These are phyloP conservation scores for Ascochyta fabae DNA, from an alignment of 2,329 filamentous ascomycete species.

Conservation along the genomic window DNA sequence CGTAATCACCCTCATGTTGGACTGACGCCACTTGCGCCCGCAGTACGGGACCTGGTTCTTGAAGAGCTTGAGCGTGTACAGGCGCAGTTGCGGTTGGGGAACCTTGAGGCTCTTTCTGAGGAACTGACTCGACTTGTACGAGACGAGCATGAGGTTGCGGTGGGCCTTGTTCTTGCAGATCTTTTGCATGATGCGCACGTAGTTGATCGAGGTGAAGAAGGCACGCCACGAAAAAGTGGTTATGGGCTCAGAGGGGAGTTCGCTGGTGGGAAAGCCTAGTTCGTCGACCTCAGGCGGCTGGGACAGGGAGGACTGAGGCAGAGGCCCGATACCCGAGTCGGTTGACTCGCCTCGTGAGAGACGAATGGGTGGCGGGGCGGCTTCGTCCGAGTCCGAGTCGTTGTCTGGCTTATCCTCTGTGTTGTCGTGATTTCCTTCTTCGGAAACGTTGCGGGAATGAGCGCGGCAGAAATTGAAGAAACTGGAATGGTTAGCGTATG, in stretches of 20 bases:
- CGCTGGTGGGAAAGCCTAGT: constrained; percentile 77
- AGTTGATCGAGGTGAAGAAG: constrained; percentile 95
- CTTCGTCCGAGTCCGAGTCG: constrained; percentile 64
- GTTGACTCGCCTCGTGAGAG: constrained; percentile 55
- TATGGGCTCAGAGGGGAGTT: constrained; percentile 76
- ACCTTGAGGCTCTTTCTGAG: constrained; percentile 90
- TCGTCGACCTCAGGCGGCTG: constrained; percentile 74
- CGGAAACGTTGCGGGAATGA: constrained; percentile 66
- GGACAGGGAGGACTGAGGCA: constrained; percentile 32
- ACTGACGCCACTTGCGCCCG: constrained; percentile 95
- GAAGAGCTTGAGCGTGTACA: constrained; percentile 97
- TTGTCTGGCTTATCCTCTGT: constrained; percentile 28
- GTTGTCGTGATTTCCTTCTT: constrained; percentile 31
- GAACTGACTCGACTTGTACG: constrained; percentile 93
- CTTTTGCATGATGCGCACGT: constrained; percentile 95
- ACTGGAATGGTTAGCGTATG: constrained; percentile 54
- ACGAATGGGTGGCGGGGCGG: constrained; percentile 79
- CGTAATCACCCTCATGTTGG: constrained; percentile 98
- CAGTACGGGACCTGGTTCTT: constrained; percentile 99
- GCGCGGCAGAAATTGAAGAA: constrained; percentile 91
- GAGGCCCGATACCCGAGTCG: constrained; percentile 35
- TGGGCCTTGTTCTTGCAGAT: constrained; percentile 96
- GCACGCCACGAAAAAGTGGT: constrained; percentile 92
- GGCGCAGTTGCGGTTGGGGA: constrained; percentile 82
- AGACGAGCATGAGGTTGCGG: constrained; percentile 88